These are phyloP conservation scores for Neonectria neomacrospora DNA, from an alignment of 2,329 filamentous ascomycete genomes.

Conservation along the genomic window DNA sequence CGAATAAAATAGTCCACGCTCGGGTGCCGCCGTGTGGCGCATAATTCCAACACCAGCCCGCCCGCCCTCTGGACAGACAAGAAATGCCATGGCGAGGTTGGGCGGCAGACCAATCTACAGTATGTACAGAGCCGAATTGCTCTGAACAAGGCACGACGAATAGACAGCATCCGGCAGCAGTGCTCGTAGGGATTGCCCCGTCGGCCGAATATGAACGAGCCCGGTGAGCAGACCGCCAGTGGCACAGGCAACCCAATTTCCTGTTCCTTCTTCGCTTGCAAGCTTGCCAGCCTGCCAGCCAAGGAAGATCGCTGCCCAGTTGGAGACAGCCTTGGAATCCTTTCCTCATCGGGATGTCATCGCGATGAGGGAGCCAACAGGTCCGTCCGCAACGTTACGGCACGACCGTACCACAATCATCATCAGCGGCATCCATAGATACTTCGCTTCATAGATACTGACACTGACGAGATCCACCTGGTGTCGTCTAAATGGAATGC, in stretches of 20 bases:
- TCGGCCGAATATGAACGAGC: slow-evolving; percentile 13
- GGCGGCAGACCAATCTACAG: neutral
- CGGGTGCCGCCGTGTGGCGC: neutral
- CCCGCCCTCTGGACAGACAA: neutral
- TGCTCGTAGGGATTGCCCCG: slow-evolving; percentile 13
- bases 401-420: neutral
- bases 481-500: neutral
- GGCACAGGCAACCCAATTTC: slow-evolving; percentile 9
- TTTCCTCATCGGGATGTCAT: slow-evolving; percentile 5
- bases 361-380: neutral
- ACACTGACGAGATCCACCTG: neutral
- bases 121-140: too few relatives aligned
- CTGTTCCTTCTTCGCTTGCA: slow-evolving; percentile 17
- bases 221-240: neutral
- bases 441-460: neutral
- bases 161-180: neutral
- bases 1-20: neutral
- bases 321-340: neutral
- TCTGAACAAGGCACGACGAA: slow-evolving; percentile 6
- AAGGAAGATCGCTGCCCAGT: neutral
- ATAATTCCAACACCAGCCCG: neutral
- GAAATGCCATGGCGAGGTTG: neutral
- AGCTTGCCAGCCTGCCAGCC: neutral
- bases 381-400: neutral
- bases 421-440: neutral